Percentiles rank a stretch among this genome's conserved stretches.
Evolutionary conservation across 176 grass and related monocot species (phyloP).

Genomic region (Raddia guianensis): DNA sequence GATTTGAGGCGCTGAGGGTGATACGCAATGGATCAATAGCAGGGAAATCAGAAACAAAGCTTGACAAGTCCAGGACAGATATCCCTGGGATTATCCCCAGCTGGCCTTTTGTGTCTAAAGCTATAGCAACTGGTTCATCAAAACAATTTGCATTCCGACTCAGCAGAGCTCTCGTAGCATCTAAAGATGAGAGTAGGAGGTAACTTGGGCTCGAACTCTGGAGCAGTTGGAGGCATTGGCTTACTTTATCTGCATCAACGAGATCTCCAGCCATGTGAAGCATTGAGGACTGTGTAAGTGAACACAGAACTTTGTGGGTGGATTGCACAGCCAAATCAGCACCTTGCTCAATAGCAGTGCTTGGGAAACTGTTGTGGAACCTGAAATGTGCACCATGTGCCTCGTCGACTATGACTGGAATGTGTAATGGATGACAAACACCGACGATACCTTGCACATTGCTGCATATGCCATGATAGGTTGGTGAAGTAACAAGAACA

Average conservation of each 20-base stretch:
- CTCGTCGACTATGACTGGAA: slow-evolving; percentile 86
- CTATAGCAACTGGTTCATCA: slow-evolving; percentile 51
- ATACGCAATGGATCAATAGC: slow-evolving; percentile 75
- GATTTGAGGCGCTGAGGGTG: slow-evolving; percentile 53
- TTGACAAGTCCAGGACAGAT: slow-evolving; percentile 58
- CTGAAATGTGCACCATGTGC: slow-evolving; percentile 82
- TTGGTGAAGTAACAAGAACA: slow-evolving; percentile 83
- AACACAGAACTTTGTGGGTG: slow-evolving; percentile 90
- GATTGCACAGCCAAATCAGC: slow-evolving; percentile 83
- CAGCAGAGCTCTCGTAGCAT: slow-evolving; percentile 84
- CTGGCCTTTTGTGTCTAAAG: slow-evolving; percentile 47
- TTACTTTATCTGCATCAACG: slow-evolving; percentile 61
- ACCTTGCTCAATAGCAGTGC: slow-evolving; percentile 74
- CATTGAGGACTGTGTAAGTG: slow-evolving; percentile 94
- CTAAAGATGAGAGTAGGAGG: slow-evolving; percentile 82
- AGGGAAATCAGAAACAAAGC: slow-evolving; percentile 65
- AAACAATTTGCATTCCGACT: slow-evolving; percentile 54
- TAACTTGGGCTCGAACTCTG: slow-evolving; percentile 95
- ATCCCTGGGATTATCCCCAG: slow-evolving; percentile 62
- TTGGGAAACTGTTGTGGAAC: slow-evolving; percentile 69
- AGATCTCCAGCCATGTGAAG: slow-evolving; percentile 70
- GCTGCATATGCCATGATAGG: slow-evolving; percentile 91
- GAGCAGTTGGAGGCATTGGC: slow-evolving; percentile 70
- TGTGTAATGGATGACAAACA: slow-evolving; percentile 54
- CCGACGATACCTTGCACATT: slow-evolving; percentile 60